Base-by-base conservation (phyloP, 768 basidiomycete species). In the Mrakia hoshinonis region DNA sequence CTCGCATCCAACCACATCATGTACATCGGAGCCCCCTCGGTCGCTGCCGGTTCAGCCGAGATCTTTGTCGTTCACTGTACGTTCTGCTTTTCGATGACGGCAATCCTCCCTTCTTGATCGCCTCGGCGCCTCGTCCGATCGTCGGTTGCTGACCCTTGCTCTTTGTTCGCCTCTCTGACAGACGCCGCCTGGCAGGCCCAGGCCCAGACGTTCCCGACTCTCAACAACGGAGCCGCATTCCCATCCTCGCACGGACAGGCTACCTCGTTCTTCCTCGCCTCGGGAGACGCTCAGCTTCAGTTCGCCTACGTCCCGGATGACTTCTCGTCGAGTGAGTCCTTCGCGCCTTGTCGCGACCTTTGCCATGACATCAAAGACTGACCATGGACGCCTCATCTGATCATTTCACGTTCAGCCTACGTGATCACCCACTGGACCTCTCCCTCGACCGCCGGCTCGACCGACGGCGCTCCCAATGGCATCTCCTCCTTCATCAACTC, bases 41-140 rank as follows among this genome's bases (percentile, higher is more conserved):
- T 84, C 9, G 70, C 85, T n/a, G 84, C 88, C 24, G 91, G 91
- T 13, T 85, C 83, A 49, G 87, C 86, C 2, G 81, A 86, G 67
- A 88, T 93, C 70, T 94, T 90, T 74, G 90, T 93, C 34, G 89
- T 94, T 73, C 92, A 94, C 79, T 94, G 90, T 89, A 76, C 75
- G 88, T 82, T 20, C 18, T 18, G 3, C 52, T 24, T 48, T 31
- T 67, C 20, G 29, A 4, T 68, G 34, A 4, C 67, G 15, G 43
- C 6, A 6, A 43, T 15, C 15, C 43, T 6, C n/a, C n/a, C n/a
- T n/a, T n/a, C n/a, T n/a, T n/a, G n/a, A n/a, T n/a, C n/a, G n/a
- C n/a, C n/a, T n/a, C n/a, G n/a, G n/a, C n/a, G n/a, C n/a, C n/a
- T n/a, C n/a, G n/a, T n/a, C n/a, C n/a, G n/a, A n/a, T n/a, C n/a